Evolutionary conservation across 2,329 filamentous ascomycete species (phyloP), one percentile per base, ranked within the genome.

Genomic region (Pestalotiopsis sp.): DNA sequence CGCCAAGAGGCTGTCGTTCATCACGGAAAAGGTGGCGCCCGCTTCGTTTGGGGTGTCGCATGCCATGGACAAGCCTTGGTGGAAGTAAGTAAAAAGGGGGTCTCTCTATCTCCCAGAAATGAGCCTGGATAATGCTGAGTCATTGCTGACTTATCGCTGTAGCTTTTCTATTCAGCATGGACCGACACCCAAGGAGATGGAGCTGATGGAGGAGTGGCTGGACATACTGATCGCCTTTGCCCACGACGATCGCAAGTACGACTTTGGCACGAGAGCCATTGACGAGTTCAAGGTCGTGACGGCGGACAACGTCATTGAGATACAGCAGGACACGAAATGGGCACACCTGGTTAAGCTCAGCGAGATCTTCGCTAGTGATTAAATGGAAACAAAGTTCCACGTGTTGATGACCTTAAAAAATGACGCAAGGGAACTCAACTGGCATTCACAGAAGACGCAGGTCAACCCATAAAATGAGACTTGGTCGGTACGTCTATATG

Each of bases 11-110:
- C 69, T 83, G 39, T 82, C 80, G 0, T 83, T 83, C 64, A 84
- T 83, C 59, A 75, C 76, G 12, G 78, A 82, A 4, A 76, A 77
- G 7, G 69, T 82, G 3, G 81, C 81, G 1, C 81, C 81, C 0
- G 71, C 68, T 12, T 75, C 74, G 0, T 79, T 75, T 69, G 79
- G 79, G 0, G 78, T 80, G 0, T 73, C 75, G 0, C 81, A 83
- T 70, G 79, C 79, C 4, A 83, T 82, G 81, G 81, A 83, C 49
- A 79, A 77, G 60, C 80, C 81, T 0, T 77, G 83, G 36, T 83
- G 81, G 81, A 83, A 82, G 80, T 83, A 67, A 74, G 79, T 75
- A 1, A 58, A 58, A 20, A 20, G 14, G 45, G 14, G 14, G 1
- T 52, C 45, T 25, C 25, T 58, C 13, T 58, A 23, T 4, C 59